These are phyloP conservation scores for Candida sp. DNA, from an alignment of 1,139 yeast species.

Conservation along the genomic window DNA sequence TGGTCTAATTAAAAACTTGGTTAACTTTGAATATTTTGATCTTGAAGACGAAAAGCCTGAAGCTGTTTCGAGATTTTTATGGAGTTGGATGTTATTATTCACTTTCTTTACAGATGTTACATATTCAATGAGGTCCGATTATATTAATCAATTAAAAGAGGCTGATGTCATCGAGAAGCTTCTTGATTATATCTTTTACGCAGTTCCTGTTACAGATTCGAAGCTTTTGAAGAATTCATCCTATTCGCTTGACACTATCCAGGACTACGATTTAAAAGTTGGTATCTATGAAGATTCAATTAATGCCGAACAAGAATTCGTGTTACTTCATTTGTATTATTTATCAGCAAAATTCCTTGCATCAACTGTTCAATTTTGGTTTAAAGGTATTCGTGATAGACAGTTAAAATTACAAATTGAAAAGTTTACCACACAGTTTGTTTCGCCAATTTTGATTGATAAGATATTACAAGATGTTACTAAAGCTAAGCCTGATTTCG, in stretches of 20 bases:
- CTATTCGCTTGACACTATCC: constrained; percentile 9
- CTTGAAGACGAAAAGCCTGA: constrained; percentile 26
- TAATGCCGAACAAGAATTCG: constrained; percentile 24
- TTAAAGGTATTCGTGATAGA: constrained; percentile 54
- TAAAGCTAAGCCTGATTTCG: constrained; percentile 30
- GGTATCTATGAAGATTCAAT: constrained; percentile 17
- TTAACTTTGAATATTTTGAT: constrained; percentile 9
- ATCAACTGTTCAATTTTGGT: constrained; percentile 72
- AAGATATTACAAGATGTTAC: constrained; percentile 57
- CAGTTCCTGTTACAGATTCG: constrained; percentile 39
- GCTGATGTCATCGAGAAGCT: constrained; percentile 44
- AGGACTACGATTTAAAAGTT: constrained; percentile 14
- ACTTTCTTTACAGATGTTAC: constrained; percentile 66
- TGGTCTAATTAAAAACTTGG: constrained; percentile 22
- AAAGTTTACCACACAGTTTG: constrained; percentile 52
- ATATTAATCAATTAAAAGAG: constrained; percentile 54
- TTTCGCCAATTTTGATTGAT: constrained; percentile 64
- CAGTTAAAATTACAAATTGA: constrained; percentile 59
- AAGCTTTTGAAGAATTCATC: constrained; percentile 5
- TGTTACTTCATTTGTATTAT: constrained; percentile 56
- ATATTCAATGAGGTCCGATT: constrained; percentile 57
- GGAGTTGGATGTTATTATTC: constrained; percentile 70
- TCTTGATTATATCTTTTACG: constrained; percentile 49
- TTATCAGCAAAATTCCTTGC: constrained; percentile 59
- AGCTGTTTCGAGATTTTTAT: constrained; percentile 45